Base-by-base conservation (phyloP, 2,329 filamentous ascomycete species). In the Fusarium sp. region DNA sequence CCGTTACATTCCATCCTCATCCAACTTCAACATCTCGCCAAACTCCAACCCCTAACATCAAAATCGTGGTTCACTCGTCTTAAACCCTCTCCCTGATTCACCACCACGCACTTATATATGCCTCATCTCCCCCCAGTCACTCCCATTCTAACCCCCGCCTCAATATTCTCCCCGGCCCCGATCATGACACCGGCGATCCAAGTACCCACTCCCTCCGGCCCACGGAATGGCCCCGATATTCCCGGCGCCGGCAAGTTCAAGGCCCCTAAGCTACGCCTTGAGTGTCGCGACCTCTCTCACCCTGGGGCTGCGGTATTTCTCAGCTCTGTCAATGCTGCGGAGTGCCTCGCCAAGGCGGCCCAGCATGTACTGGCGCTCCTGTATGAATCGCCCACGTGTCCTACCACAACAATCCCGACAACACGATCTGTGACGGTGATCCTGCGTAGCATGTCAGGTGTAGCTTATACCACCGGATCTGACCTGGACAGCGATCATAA, bases 381-480 rank as follows among this genome's bases (percentile, higher is more conserved):
- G 36, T 98, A 98, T 81, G 76, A 79, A 50, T 82, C 83, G n/a
- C 84, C 85, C 54, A 74, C 78, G 9, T 81, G 83, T 69, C 78
- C 80, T 32, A 80, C 81, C 51, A 86, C 85, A 41, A 83, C 83
- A 59, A 79, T 82, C 17, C 89, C 90, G 45, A 86, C 89, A n/a
- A 96, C 94, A 15, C 92, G 94, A 69, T 97, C 94, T 58, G 90
- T 98, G 24, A 98, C 95, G 0, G 84, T 98, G 41, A 87, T 98
- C 68, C 86, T 98, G 9, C 90, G 93, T 36, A 86, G 90, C 74
- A 95, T 97, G 89, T 86, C 85, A 54, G 96, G 96, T 56, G 94
- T 98, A 9, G 96, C 96, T 26, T 97, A 98, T 84, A 98, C 96
- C 4, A 94, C 90, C 0, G 93, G 94, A 72, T 89, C 86, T 15